A percentile compares a stretch with the other conserved stretches of the same genome.
phyloP scores from a whole-genome alignment of 2,329 filamentous ascomycete genomes.

The Ilyonectria robusta region DNA sequence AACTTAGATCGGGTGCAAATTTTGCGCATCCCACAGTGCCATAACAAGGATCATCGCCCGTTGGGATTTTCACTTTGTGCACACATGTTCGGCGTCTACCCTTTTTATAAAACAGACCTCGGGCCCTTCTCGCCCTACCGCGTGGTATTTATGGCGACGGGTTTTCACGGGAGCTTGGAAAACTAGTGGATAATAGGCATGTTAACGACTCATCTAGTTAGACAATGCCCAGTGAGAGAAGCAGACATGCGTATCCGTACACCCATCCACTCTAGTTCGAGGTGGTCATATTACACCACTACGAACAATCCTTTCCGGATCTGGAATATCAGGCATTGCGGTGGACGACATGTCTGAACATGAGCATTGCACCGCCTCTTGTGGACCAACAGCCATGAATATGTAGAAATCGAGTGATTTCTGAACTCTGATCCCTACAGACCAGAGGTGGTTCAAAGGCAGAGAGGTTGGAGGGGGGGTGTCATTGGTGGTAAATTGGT shows the following conservation, averaged over 20 bases:
- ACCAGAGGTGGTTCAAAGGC: not conserved
- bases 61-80: too few species aligned
- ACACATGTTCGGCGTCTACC: not conserved
- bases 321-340: not conserved
- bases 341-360: not conserved
- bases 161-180: not conserved
- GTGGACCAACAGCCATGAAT: not conserved
- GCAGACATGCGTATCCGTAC: not conserved
- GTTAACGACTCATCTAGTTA: not conserved
- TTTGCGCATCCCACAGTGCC: too few species aligned
- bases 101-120: not conserved
- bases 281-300: not conserved
- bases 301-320: not conserved
- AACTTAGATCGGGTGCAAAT: too few species aligned
- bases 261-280: not conserved
- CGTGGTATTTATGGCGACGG: not conserved
- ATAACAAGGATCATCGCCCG: not conserved
- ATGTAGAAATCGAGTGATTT: conserved; percentile 1
- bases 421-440: not conserved
- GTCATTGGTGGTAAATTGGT: not conserved
- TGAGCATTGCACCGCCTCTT: not conserved
- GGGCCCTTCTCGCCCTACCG: not conserved
- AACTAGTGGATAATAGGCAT: not conserved
- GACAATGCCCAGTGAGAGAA: not conserved
- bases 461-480: not conserved